These are phyloP conservation scores for Pleurostoma richardsiae DNA, from an alignment of 2,329 filamentous ascomycete genomes.

Conservation along the genomic window DNA sequence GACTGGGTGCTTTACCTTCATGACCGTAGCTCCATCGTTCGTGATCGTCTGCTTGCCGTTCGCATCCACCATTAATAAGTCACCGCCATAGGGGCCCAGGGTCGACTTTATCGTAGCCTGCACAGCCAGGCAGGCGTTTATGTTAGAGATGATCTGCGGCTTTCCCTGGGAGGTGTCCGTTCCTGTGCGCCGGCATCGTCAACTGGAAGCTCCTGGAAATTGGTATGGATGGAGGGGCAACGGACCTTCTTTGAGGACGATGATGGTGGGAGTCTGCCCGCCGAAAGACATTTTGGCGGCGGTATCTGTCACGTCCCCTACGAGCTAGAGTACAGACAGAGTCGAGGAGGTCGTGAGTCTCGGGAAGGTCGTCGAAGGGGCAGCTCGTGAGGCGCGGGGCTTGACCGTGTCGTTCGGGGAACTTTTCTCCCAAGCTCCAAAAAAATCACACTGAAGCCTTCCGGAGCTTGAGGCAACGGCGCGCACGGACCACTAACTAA, in stretches of 20 bases:
- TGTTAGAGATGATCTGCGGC: slow-evolving; percentile 94
- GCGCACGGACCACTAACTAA: no score
- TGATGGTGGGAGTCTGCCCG: slow-evolving; percentile 95
- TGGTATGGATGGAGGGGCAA: slow-evolving; percentile 22
- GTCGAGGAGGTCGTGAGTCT: no score
- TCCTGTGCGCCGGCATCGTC: slow-evolving; percentile 46
- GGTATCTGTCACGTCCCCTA: no score
- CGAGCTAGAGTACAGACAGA: no score
- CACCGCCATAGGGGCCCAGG: slow-evolving; percentile 92
- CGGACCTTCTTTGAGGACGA: slow-evolving; percentile 95
- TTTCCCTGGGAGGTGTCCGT: slow-evolving; percentile 97
- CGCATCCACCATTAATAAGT: slow-evolving; percentile 90
- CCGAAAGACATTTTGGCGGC: slow-evolving; percentile 77
- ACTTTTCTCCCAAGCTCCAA: no score
- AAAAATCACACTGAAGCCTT: no score
- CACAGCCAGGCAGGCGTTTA: slow-evolving; percentile 95
- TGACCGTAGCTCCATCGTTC: slow-evolving; percentile 97
- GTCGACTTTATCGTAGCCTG: slow-evolving; percentile 95
- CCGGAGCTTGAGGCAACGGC: no score
- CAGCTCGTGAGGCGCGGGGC: no score
- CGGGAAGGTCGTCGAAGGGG: no score
- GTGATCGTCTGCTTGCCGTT: slow-evolving; percentile 97
- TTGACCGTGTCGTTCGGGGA: no score
- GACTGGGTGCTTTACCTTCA: slow-evolving; percentile 68
- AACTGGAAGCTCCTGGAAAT: slow-evolving; percentile 16